Percentiles rank a stretch among this genome's conserved stretches.
Evolutionary conservation across 495 filamentous ascomycete species (phyloP).

Genomic region (Penicillium chermesinum): DNA sequence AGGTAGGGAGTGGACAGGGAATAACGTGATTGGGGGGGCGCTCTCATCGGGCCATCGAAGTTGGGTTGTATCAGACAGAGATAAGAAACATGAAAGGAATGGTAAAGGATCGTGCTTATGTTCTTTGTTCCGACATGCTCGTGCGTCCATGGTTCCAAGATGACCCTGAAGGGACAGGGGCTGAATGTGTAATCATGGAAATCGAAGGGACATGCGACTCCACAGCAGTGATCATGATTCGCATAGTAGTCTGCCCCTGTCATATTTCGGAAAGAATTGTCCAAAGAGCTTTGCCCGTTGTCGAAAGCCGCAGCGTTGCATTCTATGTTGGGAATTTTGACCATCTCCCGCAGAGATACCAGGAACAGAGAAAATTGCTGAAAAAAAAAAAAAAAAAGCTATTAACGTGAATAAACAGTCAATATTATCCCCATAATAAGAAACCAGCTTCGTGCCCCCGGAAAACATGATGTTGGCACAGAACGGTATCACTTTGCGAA

Average conservation of each 20-base stretch:
- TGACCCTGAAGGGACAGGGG: not conserved
- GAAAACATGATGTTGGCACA: constrained; percentile 41
- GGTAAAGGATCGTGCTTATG: constrained; percentile 6
- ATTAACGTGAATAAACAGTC: constrained; percentile 48
- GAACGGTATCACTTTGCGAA: constrained; percentile 35
- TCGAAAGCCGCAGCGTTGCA: constrained; percentile 18
- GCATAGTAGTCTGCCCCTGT: not conserved
- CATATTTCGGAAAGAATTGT: not conserved
- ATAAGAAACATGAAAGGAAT: constrained; percentile 14
- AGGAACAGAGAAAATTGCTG: constrained; percentile 23
- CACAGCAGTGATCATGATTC: not conserved
- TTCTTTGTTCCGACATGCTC: constrained; percentile 3
- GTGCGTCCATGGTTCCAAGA: not conserved
- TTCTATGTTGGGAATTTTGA: constrained; percentile 22
- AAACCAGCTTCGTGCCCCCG: constrained; percentile 37
- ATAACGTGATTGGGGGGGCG: constrained; percentile 17
- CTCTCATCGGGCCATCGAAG: not conserved
- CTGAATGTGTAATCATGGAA: not conserved
- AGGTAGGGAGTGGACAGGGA: constrained; percentile 13
- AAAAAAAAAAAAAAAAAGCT: constrained; percentile 34
- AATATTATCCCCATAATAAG: constrained; percentile 45
- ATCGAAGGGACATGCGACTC: not conserved
- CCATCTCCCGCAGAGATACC: constrained; percentile 26
- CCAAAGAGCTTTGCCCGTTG: constrained; percentile 13
- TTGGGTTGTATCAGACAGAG: constrained; percentile 8